Base-by-base conservation (phyloP, 371 early-diverging fungal species). In the Chytridiales sp. region DNA sequence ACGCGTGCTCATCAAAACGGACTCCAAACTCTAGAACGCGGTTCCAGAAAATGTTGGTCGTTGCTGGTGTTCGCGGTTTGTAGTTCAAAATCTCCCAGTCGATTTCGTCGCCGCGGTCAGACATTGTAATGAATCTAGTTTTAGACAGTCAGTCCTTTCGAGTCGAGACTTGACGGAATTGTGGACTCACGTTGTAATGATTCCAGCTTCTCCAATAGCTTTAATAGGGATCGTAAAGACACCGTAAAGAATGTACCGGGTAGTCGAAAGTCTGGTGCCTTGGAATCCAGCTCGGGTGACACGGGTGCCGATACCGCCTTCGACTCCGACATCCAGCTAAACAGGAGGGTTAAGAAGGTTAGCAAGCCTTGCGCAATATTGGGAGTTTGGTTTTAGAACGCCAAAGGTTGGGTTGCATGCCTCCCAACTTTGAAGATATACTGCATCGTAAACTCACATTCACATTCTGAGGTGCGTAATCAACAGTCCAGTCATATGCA, bases 161-260 rank as follows among this genome's bases (percentile, higher is more conserved):
- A n/a, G n/a, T n/a, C n/a, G n/a, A n/a, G n/a, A n/a, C n/a, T n/a
- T n/a, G n/a, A n/a, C n/a, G n/a, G n/a, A n/a, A n/a, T n/a, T n/a
- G n/a, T n/a, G n/a, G n/a, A n/a, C n/a, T n/a, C n/a, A n/a, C 17
- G 86, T 75, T 35, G 85, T 81, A 22, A 88, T 83, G 3, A 83
- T 81, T 26, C 87, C 87, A 22, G 70, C 74, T n/a, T 47, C 52
- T n/a, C 26, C 13, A 39, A 73, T 59, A 15, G 60, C 58, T 69
- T 78, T 79, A 62, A 87, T 77, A 27, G 70, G 69, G 3, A 81
- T 80, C 19, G 69, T 63, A 41, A 84, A 71, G 17, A 65, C 78
- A 17, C 86, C 85, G 61, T 65, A 59, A 27, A 61, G 51, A 6
- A 62, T 46, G 53, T 68, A 59, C 19, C 62, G 34, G 27, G 72